A percentile compares a stretch with the other conserved stretches of the same genome.
phyloP scores from a whole-genome alignment of 1,284 basidiomycete genomes.

The Ustilago curta region DNA sequence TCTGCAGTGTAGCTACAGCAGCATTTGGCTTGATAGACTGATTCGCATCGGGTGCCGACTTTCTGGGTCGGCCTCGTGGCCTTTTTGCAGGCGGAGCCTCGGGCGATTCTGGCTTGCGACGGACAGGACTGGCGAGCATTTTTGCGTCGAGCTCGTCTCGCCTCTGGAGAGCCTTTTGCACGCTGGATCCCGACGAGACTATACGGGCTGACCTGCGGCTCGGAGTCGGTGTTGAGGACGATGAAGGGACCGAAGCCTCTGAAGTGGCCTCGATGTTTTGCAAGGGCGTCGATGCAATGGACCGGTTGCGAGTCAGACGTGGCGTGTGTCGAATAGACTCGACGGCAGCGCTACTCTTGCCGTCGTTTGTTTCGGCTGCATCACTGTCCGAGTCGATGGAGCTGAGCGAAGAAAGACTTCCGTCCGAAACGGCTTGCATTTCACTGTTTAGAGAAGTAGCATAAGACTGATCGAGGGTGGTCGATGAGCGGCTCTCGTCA shows the following conservation, averaged over 20 bases:
- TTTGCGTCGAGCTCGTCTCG: conserved; percentile 48
- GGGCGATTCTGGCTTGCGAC: conserved; percentile 24
- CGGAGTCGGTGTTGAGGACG: conserved; percentile 23
- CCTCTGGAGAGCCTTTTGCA: conserved; percentile 43
- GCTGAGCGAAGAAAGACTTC: conserved; percentile 33
- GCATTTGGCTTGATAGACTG: not conserved
- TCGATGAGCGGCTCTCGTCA: conserved; percentile 17
- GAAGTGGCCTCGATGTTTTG: conserved; percentile 9
- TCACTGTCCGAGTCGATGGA: conserved; percentile 32
- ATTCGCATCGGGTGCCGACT: conserved; percentile 11
- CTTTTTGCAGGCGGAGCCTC: conserved; percentile 17
- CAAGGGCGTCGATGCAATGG: not conserved
- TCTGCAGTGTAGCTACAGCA: not conserved
- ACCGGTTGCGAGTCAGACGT: not conserved
- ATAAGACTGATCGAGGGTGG: conserved; percentile 24
- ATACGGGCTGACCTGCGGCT: conserved; percentile 48
- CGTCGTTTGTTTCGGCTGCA: conserved; percentile 1
- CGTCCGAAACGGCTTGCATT: conserved; percentile 21
- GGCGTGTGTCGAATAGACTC: conserved; percentile 4
- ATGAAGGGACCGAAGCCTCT: conserved; percentile 3
- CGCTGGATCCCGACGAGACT: conserved; percentile 40
- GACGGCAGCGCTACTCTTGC: not conserved
- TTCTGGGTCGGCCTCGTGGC: conserved; percentile 19
- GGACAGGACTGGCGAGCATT: conserved; percentile 22
- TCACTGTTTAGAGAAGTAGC: conserved; percentile 37